phyloP scores from a whole-genome alignment of 176 grass and related monocot species.

The Juncus inflexus region DNA sequence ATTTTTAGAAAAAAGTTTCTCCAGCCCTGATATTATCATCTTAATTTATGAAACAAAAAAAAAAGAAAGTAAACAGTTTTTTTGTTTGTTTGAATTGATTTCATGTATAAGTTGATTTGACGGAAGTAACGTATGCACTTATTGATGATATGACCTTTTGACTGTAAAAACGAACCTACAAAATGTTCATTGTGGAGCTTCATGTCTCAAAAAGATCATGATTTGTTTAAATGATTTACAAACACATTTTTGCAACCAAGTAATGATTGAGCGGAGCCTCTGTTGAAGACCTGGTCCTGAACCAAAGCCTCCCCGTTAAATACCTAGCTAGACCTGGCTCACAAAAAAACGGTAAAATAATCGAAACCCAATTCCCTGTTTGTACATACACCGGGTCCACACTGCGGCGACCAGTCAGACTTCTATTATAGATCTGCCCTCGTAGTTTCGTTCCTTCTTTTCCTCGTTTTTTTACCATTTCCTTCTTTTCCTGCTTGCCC shows the following conservation, averaged over 20 bases:
- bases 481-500: not conserved
- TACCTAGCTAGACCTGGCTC: not conserved
- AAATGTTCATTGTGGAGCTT: too few relatives aligned
- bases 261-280: too few relatives aligned
- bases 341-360: not conserved
- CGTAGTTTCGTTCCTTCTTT: not conserved
- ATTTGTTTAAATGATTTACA: too few relatives aligned
- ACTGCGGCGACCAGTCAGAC: not conserved
- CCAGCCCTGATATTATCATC: slow-evolving; percentile 32
- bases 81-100: not conserved
- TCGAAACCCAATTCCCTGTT: too few relatives aligned
- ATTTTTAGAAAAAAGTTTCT: too few relatives aligned
- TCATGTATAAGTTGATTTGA: too few relatives aligned
- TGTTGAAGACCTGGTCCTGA: not conserved
- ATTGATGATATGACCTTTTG: too few relatives aligned
- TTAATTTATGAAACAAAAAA: slow-evolving; percentile 39
- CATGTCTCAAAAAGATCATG: too few relatives aligned
- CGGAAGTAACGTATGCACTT: too few relatives aligned
- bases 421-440: not conserved
- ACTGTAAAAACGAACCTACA: too few relatives aligned
- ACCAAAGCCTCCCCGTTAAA: not conserved
- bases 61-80: not conserved
- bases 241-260: too few relatives aligned
- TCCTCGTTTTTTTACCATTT: slow-evolving; percentile 5
- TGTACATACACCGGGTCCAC: not conserved